Evolutionary conservation across 805 yeast species (phyloP).

Genomic region (Candida maltosa): DNA sequence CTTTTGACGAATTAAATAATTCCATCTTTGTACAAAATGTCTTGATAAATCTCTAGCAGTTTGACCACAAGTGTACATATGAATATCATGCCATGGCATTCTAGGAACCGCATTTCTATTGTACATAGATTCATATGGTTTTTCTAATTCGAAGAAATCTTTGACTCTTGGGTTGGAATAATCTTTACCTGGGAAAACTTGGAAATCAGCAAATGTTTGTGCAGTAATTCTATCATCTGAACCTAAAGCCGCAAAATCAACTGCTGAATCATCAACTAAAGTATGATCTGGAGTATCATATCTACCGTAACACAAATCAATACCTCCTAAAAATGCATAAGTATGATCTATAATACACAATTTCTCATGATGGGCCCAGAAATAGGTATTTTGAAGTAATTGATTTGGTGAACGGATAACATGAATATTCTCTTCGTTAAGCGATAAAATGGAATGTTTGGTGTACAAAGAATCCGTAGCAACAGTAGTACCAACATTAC

Average conservation of each 20-base stretch:
- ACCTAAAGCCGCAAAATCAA: conserved; percentile 30
- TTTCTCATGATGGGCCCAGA: conserved; percentile 99
- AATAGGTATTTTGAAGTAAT: conserved; percentile 83
- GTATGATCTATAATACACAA: conserved; percentile 82
- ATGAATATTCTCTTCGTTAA: conserved; percentile 78
- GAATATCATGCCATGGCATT: conserved; percentile 99
- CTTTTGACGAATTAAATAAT: conserved; percentile 85
- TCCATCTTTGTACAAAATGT: conserved; percentile 98
- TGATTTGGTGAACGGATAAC: conserved; percentile 95
- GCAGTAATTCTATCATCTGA: conserved; percentile 27
- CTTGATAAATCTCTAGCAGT: conserved; percentile 89
- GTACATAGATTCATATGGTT: conserved; percentile 89
- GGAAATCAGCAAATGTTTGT: conserved; percentile 46
- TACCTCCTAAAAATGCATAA: conserved; percentile 89
- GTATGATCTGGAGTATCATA: conserved; percentile 97
- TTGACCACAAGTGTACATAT: conserved; percentile 92
- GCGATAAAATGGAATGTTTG: conserved; percentile 82
- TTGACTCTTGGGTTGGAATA: conserved; percentile 93
- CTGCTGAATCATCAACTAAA: conserved; percentile 65
- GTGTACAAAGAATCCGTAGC: conserved; percentile 94
- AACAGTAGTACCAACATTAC: conserved; percentile 91
- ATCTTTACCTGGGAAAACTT: conserved; percentile 93
- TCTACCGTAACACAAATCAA: conserved; percentile 93
- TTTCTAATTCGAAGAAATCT: conserved; percentile 77
- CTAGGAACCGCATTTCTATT: conserved; percentile 79